Base-by-base conservation (phyloP, 1,284 basidiomycete genomes). In the Vanrija pseudolonga region DNA sequence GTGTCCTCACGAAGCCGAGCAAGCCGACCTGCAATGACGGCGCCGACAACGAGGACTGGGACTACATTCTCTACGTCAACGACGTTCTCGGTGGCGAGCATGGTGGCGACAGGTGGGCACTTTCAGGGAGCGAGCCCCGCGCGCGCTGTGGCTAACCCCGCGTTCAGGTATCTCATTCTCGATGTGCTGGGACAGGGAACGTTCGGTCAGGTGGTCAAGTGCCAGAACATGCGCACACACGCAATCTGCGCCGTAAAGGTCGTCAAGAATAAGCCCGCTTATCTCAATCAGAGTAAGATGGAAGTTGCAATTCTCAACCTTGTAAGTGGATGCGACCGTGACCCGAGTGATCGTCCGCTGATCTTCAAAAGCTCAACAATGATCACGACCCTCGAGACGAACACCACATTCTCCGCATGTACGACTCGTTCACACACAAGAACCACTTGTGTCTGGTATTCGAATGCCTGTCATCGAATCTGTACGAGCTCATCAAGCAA, bases 231-330 rank as follows among this genome's bases (percentile, higher is more conserved):
- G 88, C 90, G 94, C 77, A 98, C 90, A 38, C 93, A 98, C 76
- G 94, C 97, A 74, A 90, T 98, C 50, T 91, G 96, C 42, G 96
- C 96, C 15, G 95, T 98, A 60, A 98, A 98, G 77, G 96, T 98
- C 17, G 93, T 98, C 69, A 98, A 98, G 81, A 98, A 98, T 78
- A 98, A 98, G 77, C 95, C 95, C 3, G 95, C 95, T 0, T 98
- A 98, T 79, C 94, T 97, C 77, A 96, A 98, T 72, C 95, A 98
- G 79, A 92, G 89, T 77, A 98, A 97, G 89, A 98, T 98, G 95
- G 96, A 98, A 76, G 96, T 98, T 22, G 97, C 94, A 0, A 98
- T 98, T 61, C 80, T 98, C 47, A 91, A 98, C 71, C 80, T 97
- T 77, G 91, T 93, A 55, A 62, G 88, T 81, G 4, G 41, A 24